phyloP scores from a whole-genome alignment of 2,329 filamentous ascomycete species.

The Laburnicola sp. region DNA sequence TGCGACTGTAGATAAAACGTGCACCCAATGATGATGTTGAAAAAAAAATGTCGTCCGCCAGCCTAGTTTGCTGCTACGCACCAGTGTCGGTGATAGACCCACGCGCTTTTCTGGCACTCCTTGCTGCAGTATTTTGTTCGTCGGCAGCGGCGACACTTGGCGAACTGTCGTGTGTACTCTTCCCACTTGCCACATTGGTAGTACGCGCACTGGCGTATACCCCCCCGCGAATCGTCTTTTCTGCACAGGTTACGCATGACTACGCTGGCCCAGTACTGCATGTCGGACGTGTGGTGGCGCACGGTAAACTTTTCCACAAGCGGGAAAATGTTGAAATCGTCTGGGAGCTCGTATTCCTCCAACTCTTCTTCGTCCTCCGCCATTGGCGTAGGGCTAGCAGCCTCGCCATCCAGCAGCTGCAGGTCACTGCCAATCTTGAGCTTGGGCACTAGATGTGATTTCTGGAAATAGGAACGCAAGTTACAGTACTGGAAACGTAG shows the following conservation, averaged over 20 bases:
- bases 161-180: conserved; percentile 93
- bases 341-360: conserved; percentile 86
- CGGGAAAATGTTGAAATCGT: conserved; percentile 98
- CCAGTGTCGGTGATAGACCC: conserved; percentile 98
- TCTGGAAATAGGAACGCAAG: conserved; percentile 90
- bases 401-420: conserved; percentile 72
- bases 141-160: conserved; percentile 93
- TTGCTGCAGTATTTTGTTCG: conserved; percentile 99
- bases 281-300: conserved; percentile 89
- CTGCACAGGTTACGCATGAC: conserved; percentile 98
- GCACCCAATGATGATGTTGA: conserved; percentile 35
- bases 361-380: conserved; percentile 68
- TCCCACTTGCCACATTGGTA: conserved; percentile 99
- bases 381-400: conserved; percentile 42
- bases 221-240: conserved; percentile 92
- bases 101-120: conserved; percentile 98
- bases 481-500: conserved; percentile 98
- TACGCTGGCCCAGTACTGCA: conserved; percentile 99
- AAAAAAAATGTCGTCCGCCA: conserved; percentile 25
- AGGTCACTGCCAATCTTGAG: conserved; percentile 89
- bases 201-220: conserved; percentile 95
- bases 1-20: conserved; percentile 44
- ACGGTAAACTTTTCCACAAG: conserved; percentile 98
- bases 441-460: conserved; percentile 88
- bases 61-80: conserved; percentile 71